These are phyloP conservation scores for Basipetospora sp. DNA, from an alignment of 2,329 filamentous ascomycete species.

Conservation along the genomic window DNA sequence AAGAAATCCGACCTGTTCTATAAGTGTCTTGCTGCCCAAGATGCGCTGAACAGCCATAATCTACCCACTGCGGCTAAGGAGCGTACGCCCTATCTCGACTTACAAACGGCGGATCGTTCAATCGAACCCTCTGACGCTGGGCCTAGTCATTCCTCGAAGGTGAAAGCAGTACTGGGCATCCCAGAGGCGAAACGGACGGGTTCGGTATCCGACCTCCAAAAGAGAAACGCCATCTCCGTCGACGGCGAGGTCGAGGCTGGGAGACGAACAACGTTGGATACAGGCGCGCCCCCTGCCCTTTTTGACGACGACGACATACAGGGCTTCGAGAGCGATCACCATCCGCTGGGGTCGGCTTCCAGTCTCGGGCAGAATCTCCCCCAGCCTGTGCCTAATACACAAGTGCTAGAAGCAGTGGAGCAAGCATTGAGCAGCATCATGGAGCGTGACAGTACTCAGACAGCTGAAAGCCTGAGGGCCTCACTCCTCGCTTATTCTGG, in stretches of 20 bases:
- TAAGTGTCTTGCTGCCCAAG: slow-evolving; percentile 85
- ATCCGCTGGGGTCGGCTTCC: no score
- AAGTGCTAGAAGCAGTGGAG: slow-evolving; percentile 85
- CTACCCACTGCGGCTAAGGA: slow-evolving; percentile 13
- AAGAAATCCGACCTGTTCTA: slow-evolving; percentile 89
- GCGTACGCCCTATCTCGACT: not conserved
- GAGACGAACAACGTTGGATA: slow-evolving; percentile 39
- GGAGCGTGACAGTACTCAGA: slow-evolving; percentile 55
- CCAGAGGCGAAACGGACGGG: slow-evolving; percentile 26
- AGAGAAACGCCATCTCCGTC: slow-evolving; percentile 22
- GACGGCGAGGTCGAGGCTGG: slow-evolving; percentile 8
- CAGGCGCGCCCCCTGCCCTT: slow-evolving; percentile 33
- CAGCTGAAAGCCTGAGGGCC: slow-evolving; percentile 47
- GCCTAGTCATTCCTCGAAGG: slow-evolving; percentile 1
- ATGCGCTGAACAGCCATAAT: slow-evolving; percentile 34
- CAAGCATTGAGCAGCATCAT: slow-evolving; percentile 84
- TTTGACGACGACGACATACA: slow-evolving; percentile 75
- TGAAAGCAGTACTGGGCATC: slow-evolving; percentile 23
- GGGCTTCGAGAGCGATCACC: no score
- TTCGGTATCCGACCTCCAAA: slow-evolving; percentile 34
- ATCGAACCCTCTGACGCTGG: slow-evolving; percentile 13
- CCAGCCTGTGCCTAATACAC: slow-evolving; percentile 45
- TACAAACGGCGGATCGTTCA: not conserved
- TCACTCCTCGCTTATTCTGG: slow-evolving; percentile 58
- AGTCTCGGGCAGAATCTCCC: slow-evolving; percentile 35